Evolutionary conservation across 495 filamentous ascomycete species (phyloP).

Genomic region (Margaritispora aquatica): DNA sequence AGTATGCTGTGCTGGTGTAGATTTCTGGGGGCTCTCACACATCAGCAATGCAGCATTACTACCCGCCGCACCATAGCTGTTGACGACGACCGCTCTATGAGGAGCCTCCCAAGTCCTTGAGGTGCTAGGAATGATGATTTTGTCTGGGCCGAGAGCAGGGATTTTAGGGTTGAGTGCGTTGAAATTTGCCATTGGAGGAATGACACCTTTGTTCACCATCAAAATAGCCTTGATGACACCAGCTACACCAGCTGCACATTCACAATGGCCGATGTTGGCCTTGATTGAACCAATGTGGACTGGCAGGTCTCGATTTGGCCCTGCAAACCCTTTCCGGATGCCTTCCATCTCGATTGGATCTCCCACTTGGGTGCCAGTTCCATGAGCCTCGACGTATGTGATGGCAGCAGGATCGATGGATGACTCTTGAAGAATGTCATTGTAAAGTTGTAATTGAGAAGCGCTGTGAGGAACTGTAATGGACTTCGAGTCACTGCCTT

Average conservation of each 20-base stretch:
- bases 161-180: constrained; percentile 35
- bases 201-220: constrained; percentile 48
- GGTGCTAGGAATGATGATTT: background rate
- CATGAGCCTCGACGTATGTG: constrained; percentile 34
- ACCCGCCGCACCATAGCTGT: constrained; percentile 42
- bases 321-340: constrained; percentile 43
- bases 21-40: background rate
- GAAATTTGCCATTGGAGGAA: constrained; percentile 44
- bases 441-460: constrained; percentile 50
- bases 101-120: constrained; percentile 18
- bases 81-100: background rate
- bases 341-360: constrained; percentile 57
- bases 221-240: constrained; percentile 51
- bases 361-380: constrained; percentile 54
- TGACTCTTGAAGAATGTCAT: constrained; percentile 38
- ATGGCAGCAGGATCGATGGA: constrained; percentile 32
- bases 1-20: background rate
- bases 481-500: constrained; percentile 49
- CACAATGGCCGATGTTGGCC: constrained; percentile 53
- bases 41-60: constrained; percentile 36
- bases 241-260: constrained; percentile 49
- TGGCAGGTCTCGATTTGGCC: constrained; percentile 24
- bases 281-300: constrained; percentile 52
- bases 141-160: background rate
- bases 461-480: constrained; percentile 52